phyloP scores from a whole-genome alignment of 331 rosid species.

The Malus hybrid region DNA sequence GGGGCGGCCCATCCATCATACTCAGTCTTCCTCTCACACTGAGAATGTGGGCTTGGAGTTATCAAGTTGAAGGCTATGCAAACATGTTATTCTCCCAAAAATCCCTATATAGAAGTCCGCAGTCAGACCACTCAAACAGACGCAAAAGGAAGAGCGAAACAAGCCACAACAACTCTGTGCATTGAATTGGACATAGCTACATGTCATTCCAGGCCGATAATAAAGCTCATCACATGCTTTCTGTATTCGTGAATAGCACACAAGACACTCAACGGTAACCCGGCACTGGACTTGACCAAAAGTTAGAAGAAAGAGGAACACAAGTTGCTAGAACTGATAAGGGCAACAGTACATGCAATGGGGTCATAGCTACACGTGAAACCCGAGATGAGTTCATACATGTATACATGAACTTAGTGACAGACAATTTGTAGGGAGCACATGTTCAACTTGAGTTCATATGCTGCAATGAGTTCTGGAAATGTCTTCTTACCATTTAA shows the following conservation, averaged over 20 bases:
- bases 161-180: background rate
- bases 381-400: background rate
- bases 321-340: background rate
- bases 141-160: background rate
- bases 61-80: slow-evolving; percentile 23
- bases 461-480: slow-evolving; percentile 9
- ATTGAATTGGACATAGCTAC: background rate
- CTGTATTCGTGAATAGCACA: background rate
- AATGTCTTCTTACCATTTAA: slow-evolving; percentile 20
- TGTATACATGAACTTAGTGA: background rate
- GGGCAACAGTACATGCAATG: background rate
- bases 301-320: background rate
- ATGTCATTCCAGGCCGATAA: background rate
- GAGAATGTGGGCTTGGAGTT: slow-evolving; percentile 90
- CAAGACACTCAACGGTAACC: background rate
- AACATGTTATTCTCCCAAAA: slow-evolving; percentile 9
- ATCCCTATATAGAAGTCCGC: background rate
- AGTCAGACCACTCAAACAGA: slow-evolving; percentile 11
- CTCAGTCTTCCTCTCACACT: slow-evolving; percentile 77
- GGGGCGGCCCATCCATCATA: slow-evolving; percentile 72
- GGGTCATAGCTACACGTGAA: background rate
- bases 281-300: background rate
- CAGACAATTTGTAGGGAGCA: background rate
- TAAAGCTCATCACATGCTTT: background rate
- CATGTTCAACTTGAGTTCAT: slow-evolving; percentile 3